Conservation (phyloP, 164 flowering plant genomes). For the Cinnamomum chago region DNA sequence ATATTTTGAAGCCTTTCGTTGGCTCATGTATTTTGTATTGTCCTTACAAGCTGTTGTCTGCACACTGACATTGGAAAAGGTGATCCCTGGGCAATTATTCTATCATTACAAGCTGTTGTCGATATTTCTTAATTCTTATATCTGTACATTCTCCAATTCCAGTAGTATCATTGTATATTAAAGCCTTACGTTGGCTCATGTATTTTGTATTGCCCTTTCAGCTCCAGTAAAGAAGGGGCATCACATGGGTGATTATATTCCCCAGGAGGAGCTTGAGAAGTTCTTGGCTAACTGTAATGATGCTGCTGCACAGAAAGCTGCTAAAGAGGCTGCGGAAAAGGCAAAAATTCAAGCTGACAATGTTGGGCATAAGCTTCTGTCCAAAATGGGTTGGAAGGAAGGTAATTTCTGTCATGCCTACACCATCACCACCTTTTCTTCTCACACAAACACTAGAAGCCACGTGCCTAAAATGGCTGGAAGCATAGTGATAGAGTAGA, state of each 20-base stretch:
- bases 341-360: conserved; percentile 72
- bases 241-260: conserved; percentile 98
- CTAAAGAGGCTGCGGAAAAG: conserved; percentile 64
- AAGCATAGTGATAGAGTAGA: too few relatives aligned
- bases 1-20: too few relatives aligned
- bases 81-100: not conserved
- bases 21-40: not conserved
- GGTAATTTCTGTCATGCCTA: conserved; percentile 35
- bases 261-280: conserved; percentile 79
- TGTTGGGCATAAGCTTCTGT: conserved; percentile 60
- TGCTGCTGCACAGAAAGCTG: conserved; percentile 59
- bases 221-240: conserved; percentile 64
- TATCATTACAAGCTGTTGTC: not conserved
- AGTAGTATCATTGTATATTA: too few relatives aligned
- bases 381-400: conserved; percentile 99
- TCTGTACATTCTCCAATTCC: too few relatives aligned
- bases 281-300: conserved; percentile 79
- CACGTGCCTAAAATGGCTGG: too few relatives aligned
- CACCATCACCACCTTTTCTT: not conserved
- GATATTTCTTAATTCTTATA: too few relatives aligned
- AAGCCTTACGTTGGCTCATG: not conserved
- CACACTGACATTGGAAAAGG: not conserved
- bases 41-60: not conserved
- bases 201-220: conserved; percentile 2
- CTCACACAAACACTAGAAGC: not conserved